Percentiles rank a stretch among this genome's conserved stretches.
Conservation (phyloP, 2,329 filamentous ascomycete species). For the Fusarium burgessii region DNA sequence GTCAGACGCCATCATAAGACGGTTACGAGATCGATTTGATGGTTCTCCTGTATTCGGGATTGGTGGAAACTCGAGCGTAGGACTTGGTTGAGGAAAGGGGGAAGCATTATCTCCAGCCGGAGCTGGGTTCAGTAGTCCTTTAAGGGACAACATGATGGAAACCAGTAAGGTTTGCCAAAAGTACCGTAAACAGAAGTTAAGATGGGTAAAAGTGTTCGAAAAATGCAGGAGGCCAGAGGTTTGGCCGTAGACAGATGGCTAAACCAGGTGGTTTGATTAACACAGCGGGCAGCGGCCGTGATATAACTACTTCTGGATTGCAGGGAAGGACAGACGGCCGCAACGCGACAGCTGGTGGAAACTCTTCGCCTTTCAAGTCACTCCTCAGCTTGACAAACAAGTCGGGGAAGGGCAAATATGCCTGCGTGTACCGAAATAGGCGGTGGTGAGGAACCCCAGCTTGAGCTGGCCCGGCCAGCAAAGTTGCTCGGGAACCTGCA, state of each 20-base stretch:
- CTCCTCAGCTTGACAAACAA: constrained; percentile 48
- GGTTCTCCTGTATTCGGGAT: constrained; percentile 21
- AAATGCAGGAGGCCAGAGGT: constrained; percentile 25
- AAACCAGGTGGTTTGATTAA: constrained; percentile 39
- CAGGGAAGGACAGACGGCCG: constrained; percentile 43
- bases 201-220: constrained; percentile 10
- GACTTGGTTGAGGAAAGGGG: constrained; percentile 54
- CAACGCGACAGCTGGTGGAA: constrained; percentile 39
- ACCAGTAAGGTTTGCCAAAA: constrained; percentile 32
- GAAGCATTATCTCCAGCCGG: constrained; percentile 56
- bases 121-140: constrained; percentile 74
- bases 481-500: constrained; percentile 27
- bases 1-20: constrained; percentile 24
- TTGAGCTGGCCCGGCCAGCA: constrained; percentile 31
- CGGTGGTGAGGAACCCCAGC: constrained; percentile 37
- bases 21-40: constrained; percentile 14
- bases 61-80: constrained; percentile 41
- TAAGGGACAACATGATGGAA: constrained; percentile 70
- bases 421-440: constrained; percentile 32
- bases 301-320: constrained; percentile 45
- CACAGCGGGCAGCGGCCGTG: constrained; percentile 45
- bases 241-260: constrained; percentile 33
- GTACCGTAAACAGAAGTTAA: background rate
- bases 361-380: constrained; percentile 40
- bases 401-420: constrained; percentile 31